phyloP scores from a whole-genome alignment of 352 stramenopile genomes.

The Globisporangium irregulare region DNA sequence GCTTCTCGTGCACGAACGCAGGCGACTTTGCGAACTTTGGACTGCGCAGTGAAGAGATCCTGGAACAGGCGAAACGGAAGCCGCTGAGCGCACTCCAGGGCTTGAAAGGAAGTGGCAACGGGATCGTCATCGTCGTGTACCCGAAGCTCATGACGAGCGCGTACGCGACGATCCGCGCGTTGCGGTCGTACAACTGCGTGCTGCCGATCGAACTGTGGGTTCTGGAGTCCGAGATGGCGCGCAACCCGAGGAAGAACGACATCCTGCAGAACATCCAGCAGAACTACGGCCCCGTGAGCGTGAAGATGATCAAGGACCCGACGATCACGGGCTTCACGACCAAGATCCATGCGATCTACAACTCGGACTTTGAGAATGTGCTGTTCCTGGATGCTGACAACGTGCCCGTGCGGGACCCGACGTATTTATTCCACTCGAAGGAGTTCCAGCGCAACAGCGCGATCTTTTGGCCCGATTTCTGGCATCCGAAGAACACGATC shows the following conservation, averaged over 20 bases:
- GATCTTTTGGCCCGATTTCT: conserved; percentile 81
- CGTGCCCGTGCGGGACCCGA: conserved; percentile 57
- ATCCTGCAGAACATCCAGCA: conserved; percentile 31
- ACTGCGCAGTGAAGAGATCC: conserved; percentile 28
- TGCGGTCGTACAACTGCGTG: conserved; percentile 47
- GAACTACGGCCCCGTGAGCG: conserved; percentile 32
- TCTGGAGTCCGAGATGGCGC: conserved; percentile 38
- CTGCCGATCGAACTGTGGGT: conserved; percentile 77
- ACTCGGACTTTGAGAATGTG: conserved; percentile 65
- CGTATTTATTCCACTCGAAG: conserved; percentile 51
- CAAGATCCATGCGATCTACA: conserved; percentile 68
- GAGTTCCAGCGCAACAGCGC: conserved; percentile 45
- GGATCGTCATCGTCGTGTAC: conserved; percentile 73
- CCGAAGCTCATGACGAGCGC: conserved; percentile 65
- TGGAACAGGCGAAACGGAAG: conserved; percentile 23
- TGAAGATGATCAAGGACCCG: conserved; percentile 50
- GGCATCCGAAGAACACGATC: conserved; percentile 65
- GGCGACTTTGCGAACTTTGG: conserved; percentile 66
- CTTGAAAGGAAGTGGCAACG: conserved; percentile 33
- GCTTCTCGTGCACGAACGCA: conserved; percentile 54
- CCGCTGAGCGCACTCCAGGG: conserved; percentile 22
- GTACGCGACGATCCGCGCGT: conserved; percentile 52
- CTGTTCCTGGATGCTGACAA: conserved; percentile 79
- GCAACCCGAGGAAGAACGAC: conserved; percentile 23
- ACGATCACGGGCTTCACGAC: conserved; percentile 48